Evolutionary conservation across 1,284 basidiomycete species (phyloP).

Genomic region (Vanrija sp.): DNA sequence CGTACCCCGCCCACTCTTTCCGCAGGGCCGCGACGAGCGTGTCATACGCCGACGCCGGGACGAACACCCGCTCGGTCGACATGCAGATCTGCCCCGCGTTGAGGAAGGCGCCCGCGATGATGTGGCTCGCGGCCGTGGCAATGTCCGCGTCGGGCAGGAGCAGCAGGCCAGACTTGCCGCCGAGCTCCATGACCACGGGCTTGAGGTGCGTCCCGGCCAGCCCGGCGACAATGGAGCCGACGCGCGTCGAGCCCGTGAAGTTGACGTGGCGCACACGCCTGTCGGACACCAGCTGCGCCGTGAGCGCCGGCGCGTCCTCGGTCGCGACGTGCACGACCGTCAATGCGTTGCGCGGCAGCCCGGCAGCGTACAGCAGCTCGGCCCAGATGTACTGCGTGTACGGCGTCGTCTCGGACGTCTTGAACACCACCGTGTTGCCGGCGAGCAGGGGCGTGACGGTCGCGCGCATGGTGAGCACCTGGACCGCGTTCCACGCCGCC

Average conservation of each 20-base stretch:
- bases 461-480: constrained; percentile 46
- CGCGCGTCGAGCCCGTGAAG: constrained; percentile 52
- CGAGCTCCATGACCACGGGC: constrained; percentile 47
- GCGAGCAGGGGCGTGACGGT: constrained; percentile 58
- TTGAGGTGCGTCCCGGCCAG: constrained; percentile 50
- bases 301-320: constrained; percentile 52
- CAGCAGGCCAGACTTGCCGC: constrained; percentile 51
- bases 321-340: constrained; percentile 57
- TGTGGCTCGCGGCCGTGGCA: constrained; percentile 52
- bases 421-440: constrained; percentile 63
- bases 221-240: constrained; percentile 42
- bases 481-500: constrained; percentile 28
- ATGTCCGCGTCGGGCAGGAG: constrained; percentile 62
- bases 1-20: constrained; percentile 35
- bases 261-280: constrained; percentile 52
- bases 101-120: constrained; percentile 59
- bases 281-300: constrained; percentile 57
- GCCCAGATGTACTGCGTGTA: constrained; percentile 54
- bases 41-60: constrained; percentile 47
- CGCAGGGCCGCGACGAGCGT: constrained; percentile 45
- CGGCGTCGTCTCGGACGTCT: constrained; percentile 59
- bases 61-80: constrained; percentile 65
- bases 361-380: constrained; percentile 53
- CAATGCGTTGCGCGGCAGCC: constrained; percentile 59
- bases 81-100: constrained; percentile 68